Conservation (phyloP, 2,329 filamentous ascomycete species). For the Fusarium torreyae region DNA sequence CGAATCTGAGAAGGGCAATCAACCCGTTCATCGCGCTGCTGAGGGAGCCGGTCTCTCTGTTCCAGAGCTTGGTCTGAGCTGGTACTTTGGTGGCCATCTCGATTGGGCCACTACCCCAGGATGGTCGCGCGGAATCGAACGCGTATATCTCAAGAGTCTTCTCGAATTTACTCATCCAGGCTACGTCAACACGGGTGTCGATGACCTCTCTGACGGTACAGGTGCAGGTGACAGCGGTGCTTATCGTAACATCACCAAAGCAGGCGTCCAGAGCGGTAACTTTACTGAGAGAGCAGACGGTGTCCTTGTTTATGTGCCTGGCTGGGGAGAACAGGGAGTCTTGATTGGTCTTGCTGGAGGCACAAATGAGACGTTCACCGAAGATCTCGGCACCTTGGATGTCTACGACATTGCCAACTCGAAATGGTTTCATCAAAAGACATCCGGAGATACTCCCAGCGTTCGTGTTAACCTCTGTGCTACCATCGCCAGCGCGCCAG, state of each 20-base stretch:
- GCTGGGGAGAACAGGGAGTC: constrained; percentile 79
- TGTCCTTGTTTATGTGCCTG: constrained; percentile 79
- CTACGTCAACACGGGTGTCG: constrained; percentile 74
- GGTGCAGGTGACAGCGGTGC: constrained; percentile 73
- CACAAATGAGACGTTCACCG: constrained; percentile 76
- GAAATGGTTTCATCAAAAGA: constrained; percentile 73
- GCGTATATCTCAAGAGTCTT: constrained; percentile 81
- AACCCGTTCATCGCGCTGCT: constrained; percentile 76
- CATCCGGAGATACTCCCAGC: constrained; percentile 67
- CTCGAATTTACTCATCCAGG: constrained; percentile 84
- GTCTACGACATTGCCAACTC: constrained; percentile 76
- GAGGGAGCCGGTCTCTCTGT: constrained; percentile 82
- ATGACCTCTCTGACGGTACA: constrained; percentile 66
- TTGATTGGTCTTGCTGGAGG: constrained; percentile 81
- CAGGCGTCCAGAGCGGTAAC: constrained; percentile 74
- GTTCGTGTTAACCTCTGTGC: constrained; percentile 73
- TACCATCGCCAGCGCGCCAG: constrained; percentile 73
- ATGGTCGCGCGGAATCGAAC: constrained; percentile 75
- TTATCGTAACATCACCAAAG: constrained; percentile 82
- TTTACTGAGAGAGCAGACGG: constrained; percentile 84
- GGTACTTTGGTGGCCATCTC: constrained; percentile 84
- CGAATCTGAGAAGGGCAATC: constrained; percentile 69
- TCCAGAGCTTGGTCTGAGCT: constrained; percentile 78
- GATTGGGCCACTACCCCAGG: constrained; percentile 72
- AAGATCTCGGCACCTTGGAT: constrained; percentile 69